A percentile compares a stretch with the other conserved stretches of the same genome.
Conservation (phyloP, 176 grass and related monocot genomes). For the Saccharum spontaneum region DNA sequence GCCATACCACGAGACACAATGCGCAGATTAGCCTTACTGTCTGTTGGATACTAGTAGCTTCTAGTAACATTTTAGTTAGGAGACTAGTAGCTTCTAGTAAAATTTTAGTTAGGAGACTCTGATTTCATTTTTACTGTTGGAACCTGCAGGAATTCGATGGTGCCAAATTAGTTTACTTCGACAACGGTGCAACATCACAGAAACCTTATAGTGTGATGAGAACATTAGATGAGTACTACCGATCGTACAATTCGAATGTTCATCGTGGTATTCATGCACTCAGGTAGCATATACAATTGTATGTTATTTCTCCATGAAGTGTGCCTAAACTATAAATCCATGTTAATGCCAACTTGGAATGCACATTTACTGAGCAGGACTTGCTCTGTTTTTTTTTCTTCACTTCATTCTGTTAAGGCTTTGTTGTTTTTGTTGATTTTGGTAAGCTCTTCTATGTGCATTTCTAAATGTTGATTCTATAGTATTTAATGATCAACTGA, state of each 20-base stretch:
- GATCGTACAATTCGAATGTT: slow-evolving; percentile 87
- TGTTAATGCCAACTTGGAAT: slow-evolving; percentile 1
- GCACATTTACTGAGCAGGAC: background rate
- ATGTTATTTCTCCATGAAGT: background rate
- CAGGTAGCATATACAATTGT: slow-evolving; percentile 49
- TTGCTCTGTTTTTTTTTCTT: background rate
- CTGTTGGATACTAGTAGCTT: background rate
- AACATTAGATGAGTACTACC: slow-evolving; percentile 69
- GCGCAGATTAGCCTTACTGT: background rate
- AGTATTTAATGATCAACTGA: slow-evolving; percentile 9
- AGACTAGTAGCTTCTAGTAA: no score
- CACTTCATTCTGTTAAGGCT: background rate
- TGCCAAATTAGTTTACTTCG: slow-evolving; percentile 74
- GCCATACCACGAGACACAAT: background rate
- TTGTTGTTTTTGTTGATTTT: background rate
- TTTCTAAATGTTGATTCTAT: slow-evolving; percentile 4
- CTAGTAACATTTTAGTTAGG: background rate
- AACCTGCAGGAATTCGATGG: slow-evolving; percentile 73
- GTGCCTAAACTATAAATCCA: background rate
- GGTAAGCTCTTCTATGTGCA: background rate
- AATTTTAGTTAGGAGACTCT: background rate
- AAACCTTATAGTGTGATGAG: slow-evolving; percentile 78
- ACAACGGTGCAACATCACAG: slow-evolving; percentile 88
- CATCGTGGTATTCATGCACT: slow-evolving; percentile 83
- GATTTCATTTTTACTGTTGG: slow-evolving; percentile 1